These are phyloP conservation scores for Globisporangium canariense DNA, from an alignment of 352 stramenopile genomes.

Conservation along the genomic window DNA sequence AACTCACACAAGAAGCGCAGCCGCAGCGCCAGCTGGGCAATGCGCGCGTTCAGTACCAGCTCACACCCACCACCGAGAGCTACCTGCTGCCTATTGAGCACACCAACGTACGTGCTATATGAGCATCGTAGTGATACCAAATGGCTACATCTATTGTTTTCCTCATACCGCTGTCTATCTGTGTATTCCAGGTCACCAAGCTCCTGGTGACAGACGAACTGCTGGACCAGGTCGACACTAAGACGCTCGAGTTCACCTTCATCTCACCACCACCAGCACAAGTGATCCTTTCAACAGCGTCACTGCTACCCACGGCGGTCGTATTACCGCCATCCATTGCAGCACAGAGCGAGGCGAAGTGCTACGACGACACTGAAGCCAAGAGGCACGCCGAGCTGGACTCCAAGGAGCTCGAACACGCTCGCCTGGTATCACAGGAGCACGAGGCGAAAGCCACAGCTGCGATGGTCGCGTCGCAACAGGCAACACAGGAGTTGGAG, in stretches of 20 bases:
- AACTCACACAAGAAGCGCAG: constrained; percentile 16
- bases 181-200: constrained; percentile 30
- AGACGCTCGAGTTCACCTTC: constrained; percentile 43
- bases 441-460: constrained; percentile 14
- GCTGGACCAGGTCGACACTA: constrained; percentile 32
- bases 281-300: neutral
- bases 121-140: neutral
- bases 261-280: constrained; percentile 17
- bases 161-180: neutral
- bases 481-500: constrained; percentile 22
- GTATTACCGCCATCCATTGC: neutral
- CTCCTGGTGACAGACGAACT: constrained; percentile 58
- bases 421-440: neutral
- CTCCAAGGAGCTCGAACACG: constrained; percentile 2
- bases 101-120: constrained; percentile 34
- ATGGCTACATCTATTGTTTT: neutral
- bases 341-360: constrained; percentile 7
- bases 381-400: constrained; percentile 6
- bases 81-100: constrained; percentile 49
- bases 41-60: constrained; percentile 50
- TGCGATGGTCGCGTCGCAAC: constrained; percentile 22
- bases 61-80: constrained; percentile 46
- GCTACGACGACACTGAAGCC: neutral
- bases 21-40: constrained; percentile 1
- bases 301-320: neutral